Evolutionary conservation across 2,329 filamentous ascomycete species (phyloP).

Genomic region (Ceratocystis colombiana): DNA sequence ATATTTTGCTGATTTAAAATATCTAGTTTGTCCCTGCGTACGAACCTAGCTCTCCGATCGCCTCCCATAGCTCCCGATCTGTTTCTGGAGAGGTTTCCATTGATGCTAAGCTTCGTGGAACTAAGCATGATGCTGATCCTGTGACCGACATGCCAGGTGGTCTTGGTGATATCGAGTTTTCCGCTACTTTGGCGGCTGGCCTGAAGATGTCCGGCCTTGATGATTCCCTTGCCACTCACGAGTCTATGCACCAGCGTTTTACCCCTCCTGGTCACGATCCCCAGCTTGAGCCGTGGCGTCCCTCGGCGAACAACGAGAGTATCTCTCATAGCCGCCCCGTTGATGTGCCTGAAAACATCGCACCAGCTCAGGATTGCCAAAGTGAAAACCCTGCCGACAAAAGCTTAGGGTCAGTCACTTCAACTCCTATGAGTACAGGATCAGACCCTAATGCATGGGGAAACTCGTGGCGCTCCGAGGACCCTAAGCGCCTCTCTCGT

Average conservation of each 20-base stretch:
- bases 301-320: not conserved
- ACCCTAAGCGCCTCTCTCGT: constrained; percentile 6
- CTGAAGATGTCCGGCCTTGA: constrained; percentile 14
- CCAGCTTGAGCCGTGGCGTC: constrained; percentile 13
- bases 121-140: not conserved
- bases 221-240: constrained; percentile 4
- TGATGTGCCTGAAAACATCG: not conserved
- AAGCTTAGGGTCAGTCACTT: not conserved
- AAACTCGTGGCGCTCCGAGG: constrained; percentile 17
- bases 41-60: constrained; percentile 23
- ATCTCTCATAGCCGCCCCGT: not conserved
- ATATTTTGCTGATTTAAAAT: constrained; percentile 20
- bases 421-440: constrained; percentile 11
- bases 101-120: not conserved
- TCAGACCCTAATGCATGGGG: constrained; percentile 8
- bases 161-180: constrained; percentile 18
- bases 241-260: constrained; percentile 16
- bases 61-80: constrained; percentile 29
- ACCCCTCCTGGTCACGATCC: constrained; percentile 17
- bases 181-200: constrained; percentile 19
- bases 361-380: not conserved
- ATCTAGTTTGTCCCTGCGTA: constrained; percentile 23
- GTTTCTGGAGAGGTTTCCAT: constrained; percentile 8
- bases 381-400: constrained; percentile 24
- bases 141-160: constrained; percentile 9